phyloP scores from a whole-genome alignment of 805 yeast genomes.

The Zygoascus tannicola region DNA sequence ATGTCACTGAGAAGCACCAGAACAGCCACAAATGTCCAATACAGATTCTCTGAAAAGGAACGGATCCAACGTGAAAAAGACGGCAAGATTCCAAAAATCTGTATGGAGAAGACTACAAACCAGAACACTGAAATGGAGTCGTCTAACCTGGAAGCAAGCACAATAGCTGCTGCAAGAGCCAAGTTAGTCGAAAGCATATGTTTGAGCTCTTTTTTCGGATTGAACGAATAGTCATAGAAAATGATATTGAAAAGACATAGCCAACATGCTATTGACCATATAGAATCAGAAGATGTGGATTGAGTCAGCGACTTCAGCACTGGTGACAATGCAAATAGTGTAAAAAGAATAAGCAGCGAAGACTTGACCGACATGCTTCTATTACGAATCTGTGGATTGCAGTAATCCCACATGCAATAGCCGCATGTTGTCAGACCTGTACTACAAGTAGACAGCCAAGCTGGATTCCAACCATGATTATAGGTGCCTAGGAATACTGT shows the following conservation, averaged over 20 bases:
- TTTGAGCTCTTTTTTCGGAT: slow-evolving; percentile 26
- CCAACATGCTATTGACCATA: slow-evolving; percentile 87
- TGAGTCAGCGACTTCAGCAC: slow-evolving; percentile 79
- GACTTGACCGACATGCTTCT: slow-evolving; percentile 43
- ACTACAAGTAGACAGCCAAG: slow-evolving; percentile 22
- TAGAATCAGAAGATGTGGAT: slow-evolving; percentile 86
- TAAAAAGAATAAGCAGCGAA: slow-evolving; percentile 55
- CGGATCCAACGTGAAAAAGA: slow-evolving; percentile 55
- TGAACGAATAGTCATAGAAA: slow-evolving; percentile 58
- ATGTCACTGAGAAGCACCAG: slow-evolving; percentile 16
- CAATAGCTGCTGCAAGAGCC: slow-evolving; percentile 76
- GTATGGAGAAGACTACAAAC: slow-evolving; percentile 65
- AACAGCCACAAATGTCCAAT: slow-evolving; percentile 21
- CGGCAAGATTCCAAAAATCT: slow-evolving; percentile 65
- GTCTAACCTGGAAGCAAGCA: slow-evolving; percentile 76
- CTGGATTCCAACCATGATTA: slow-evolving; percentile 23
- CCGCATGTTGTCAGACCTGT: slow-evolving; percentile 25
- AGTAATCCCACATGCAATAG: slow-evolving; percentile 20
- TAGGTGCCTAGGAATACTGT: slow-evolving; percentile 55
- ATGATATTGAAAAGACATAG: slow-evolving; percentile 59
- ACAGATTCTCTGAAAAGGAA: slow-evolving; percentile 23
- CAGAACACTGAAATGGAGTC: slow-evolving; percentile 73
- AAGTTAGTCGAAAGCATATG: slow-evolving; percentile 72
- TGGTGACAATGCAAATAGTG: slow-evolving; percentile 74
- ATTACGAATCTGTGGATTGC: neutral